These are phyloP conservation scores for Aureobasidium sp. DNA, from an alignment of 2,329 filamentous ascomycete genomes.

Conservation along the genomic window DNA sequence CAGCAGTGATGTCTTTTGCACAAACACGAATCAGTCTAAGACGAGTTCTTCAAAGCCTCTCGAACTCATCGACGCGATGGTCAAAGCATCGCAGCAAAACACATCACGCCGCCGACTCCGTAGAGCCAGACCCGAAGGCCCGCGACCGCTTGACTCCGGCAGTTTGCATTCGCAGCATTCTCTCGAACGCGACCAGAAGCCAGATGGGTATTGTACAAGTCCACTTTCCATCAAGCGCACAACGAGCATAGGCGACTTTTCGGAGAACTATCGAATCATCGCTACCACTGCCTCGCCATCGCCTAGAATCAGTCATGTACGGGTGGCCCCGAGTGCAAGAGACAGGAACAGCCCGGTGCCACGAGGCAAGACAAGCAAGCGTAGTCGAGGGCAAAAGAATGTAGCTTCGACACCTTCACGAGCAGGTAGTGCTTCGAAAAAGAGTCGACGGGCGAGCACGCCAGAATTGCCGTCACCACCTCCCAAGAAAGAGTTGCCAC, in stretches of 20 bases:
- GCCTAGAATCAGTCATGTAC: constrained; percentile 1
- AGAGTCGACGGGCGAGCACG: background rate
- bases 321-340: background rate
- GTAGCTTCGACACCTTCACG: background rate
- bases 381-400: background rate
- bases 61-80: constrained; percentile 17
- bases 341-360: constrained; percentile 9
- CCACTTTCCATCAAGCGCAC: constrained; percentile 6
- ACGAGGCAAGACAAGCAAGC: constrained; percentile 10
- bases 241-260: background rate
- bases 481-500: constrained; percentile 27
- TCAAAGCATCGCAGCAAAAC: constrained; percentile 15
- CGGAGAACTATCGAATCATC: constrained; percentile 8
- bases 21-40: constrained; percentile 11
- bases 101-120: constrained; percentile 14
- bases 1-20: constrained; percentile 12
- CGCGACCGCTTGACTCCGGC: constrained; percentile 2
- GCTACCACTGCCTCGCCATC: constrained; percentile 6
- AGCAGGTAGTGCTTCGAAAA: constrained; percentile 12
- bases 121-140: constrained; percentile 14
- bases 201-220: constrained; percentile 1
- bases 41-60: constrained; percentile 5
- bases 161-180: background rate
- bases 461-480: constrained; percentile 27
- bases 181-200: background rate